Conservation (phyloP, 2,329 filamentous ascomycete genomes). For the Xylaria polymorpha region DNA sequence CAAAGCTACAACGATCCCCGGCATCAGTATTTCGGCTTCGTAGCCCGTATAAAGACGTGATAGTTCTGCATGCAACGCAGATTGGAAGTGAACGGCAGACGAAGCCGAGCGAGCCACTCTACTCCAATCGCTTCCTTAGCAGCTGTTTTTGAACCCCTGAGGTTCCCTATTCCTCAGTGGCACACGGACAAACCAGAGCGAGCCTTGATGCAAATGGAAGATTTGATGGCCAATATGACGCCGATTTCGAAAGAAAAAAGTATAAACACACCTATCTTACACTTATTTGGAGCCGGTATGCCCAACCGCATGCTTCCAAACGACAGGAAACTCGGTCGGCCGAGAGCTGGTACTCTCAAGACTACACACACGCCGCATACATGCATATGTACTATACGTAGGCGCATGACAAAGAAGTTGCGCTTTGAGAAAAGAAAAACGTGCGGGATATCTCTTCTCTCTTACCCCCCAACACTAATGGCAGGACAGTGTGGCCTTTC, state of each 20-base stretch:
- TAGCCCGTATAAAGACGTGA: conserved; percentile 13
- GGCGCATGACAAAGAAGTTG: neutral
- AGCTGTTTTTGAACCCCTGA: neutral
- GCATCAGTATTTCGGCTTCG: neutral
- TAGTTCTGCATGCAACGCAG: conserved; percentile 15
- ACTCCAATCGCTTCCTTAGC: conserved; percentile 16
- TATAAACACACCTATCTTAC: neutral
- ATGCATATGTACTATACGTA: conserved; percentile 7
- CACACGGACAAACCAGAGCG: neutral
- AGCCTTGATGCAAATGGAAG: neutral
- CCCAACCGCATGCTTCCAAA: neutral
- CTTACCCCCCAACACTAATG: neutral
- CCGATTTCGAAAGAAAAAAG: neutral
- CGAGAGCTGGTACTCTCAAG: neutral
- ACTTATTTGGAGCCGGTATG: neutral
- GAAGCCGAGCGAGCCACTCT: conserved; percentile 7
- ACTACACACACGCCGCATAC: neutral
- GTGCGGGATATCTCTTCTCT: neutral
- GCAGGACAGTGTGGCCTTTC: neutral
- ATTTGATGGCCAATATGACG: neutral
- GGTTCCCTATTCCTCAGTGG: neutral
- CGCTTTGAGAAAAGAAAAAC: neutral
- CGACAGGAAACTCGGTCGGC: neutral
- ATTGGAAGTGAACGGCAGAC: neutral
- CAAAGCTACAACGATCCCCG: neutral